Evolutionary conservation across 306 rosid species (phyloP), one percentile per base, ranked within the genome.

Genomic region (Trifolium fragiferum): DNA sequence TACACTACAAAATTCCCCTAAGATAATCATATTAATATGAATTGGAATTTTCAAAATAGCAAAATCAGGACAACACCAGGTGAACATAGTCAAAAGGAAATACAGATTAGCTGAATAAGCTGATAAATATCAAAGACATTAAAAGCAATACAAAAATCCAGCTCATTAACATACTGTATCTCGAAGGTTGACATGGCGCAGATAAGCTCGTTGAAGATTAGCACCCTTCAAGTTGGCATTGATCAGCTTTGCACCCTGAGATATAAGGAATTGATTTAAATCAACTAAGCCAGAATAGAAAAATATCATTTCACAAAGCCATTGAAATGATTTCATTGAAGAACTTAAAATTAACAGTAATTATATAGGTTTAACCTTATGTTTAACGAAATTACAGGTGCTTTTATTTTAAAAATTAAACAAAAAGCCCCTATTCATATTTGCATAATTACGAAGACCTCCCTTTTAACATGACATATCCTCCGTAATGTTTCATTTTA

Each of bases 141-240:
- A 20, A 43, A 61, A 60, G 40, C 59, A 38, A 25, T 51, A 37
- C n/a, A 9, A 70, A 65, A 38, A 27, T 12, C 23, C 11, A 67
- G 68, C 41, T 16, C 18, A 51, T 57, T 73, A 70, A 84, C 90
- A 77, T 87, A 91, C 97, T 1, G 97, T 86, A 58, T 91, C 88
- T 70, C 84, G 86, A 69, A 93, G 93, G 76, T 93, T 84, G 53
- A 93, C 91, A 66, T 83, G 88, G 15, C 98, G 88, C 49, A 93
- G 81, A 84, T 89, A 93, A 23, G 98, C 98, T 70, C 98, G 87
- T 73, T 91, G 98, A 73, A 93, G 96, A 74, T 93, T 93, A 43
- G 98, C 98, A 78, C 81, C 82, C 87, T 43, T 91, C 84, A 93
- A 77, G 80, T 93, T 91, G 72, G 96, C 90, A 18, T 91, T 85